Percentiles rank a stretch among this genome's conserved stretches.
phyloP scores from a whole-genome alignment of 768 basidiomycete genomes.

The Lenzites betulinus region DNA sequence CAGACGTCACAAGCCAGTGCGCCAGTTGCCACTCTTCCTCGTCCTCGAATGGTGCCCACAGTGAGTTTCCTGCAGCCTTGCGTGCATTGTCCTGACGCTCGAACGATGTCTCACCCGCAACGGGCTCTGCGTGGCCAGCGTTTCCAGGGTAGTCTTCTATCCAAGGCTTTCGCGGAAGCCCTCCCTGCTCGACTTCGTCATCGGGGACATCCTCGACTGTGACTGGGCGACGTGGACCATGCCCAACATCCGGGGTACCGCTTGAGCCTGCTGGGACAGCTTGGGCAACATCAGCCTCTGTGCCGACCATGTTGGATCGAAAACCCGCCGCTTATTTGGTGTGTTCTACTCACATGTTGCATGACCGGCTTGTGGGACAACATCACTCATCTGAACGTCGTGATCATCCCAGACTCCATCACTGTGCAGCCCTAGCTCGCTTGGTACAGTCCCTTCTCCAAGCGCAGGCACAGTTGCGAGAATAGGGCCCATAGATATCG shows the following conservation, averaged over 20 bases:
- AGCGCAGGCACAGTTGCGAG: no score
- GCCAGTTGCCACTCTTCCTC: constrained; percentile 27
- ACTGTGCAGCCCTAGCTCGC: no score
- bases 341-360: no score
- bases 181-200: not conserved
- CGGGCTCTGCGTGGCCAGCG: not conserved
- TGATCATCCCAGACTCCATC: no score
- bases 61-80: not conserved
- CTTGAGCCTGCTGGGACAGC: no score
- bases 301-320: no score
- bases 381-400: no score
- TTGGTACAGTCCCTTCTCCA: no score
- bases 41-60: constrained; percentile 21
- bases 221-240: not conserved
- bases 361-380: no score
- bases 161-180: not conserved
- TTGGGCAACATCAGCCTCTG: no score
- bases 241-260: not conserved
- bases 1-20: constrained; percentile 18
- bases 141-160: constrained; percentile 14
- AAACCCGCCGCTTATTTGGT: no score
- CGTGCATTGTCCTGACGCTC: constrained; percentile 5
- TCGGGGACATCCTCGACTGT: not conserved
- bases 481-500: no score
- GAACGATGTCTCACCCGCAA: constrained; percentile 12